These are phyloP conservation scores for Auxenochlorella pyrenoidosa DNA, from an alignment of 139 green algal species.

Conservation along the genomic window DNA sequence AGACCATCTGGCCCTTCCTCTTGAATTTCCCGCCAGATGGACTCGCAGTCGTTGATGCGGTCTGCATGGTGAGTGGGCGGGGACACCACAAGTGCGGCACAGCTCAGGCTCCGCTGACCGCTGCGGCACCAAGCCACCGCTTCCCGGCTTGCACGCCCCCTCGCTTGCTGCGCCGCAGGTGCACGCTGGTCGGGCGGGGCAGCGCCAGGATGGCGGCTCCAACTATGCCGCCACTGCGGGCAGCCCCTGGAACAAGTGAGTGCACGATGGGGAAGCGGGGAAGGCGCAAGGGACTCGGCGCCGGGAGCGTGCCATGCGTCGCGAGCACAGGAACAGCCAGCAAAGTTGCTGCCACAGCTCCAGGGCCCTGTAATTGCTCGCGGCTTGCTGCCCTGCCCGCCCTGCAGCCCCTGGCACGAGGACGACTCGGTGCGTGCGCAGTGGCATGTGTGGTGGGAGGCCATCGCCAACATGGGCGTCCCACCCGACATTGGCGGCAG, in stretches of 20 bases:
- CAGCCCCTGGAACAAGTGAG: not conserved
- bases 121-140: too few relatives aligned
- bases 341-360: not conserved
- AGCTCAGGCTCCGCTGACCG: too few relatives aligned
- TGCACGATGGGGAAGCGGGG: too few relatives aligned
- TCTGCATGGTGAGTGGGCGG: slow-evolving; percentile 13
- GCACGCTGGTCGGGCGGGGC: not conserved
- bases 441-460: not conserved
- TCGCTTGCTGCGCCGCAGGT: not conserved
- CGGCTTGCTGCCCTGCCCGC: not conserved
- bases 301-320: too few relatives aligned
- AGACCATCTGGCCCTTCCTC: slow-evolving; percentile 23
- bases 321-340: too few relatives aligned
- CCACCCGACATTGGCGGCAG: not conserved
- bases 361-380: not conserved
- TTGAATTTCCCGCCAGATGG: not conserved
- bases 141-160: too few relatives aligned
- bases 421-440: not conserved
- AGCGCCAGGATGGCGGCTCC: not conserved
- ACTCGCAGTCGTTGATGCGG: slow-evolving; percentile 23
- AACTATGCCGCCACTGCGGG: slow-evolving; percentile 2
- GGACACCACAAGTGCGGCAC: not conserved
- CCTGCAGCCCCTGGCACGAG: slow-evolving; percentile 9
- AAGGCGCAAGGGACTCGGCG: too few relatives aligned
- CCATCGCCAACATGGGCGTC: not conserved